These are phyloP conservation scores for Lachnellula arida DNA, from an alignment of 2,329 filamentous ascomycete species.

Conservation along the genomic window DNA sequence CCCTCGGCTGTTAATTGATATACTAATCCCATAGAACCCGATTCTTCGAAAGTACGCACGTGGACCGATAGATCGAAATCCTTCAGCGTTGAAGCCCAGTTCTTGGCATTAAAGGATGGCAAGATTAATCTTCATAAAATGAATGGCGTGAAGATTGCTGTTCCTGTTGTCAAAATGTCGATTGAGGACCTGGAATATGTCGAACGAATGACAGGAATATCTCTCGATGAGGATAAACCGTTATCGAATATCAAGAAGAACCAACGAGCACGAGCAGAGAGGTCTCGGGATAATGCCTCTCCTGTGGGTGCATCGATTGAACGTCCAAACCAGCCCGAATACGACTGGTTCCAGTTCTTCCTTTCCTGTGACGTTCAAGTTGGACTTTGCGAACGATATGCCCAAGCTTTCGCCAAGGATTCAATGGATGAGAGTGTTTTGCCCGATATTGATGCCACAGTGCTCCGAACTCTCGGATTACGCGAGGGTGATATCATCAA, in stretches of 20 bases:
- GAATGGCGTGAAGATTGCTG: constrained; percentile 97
- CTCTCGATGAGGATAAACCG: constrained; percentile 87
- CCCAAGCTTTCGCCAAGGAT: constrained; percentile 81
- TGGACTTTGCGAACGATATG: constrained; percentile 90
- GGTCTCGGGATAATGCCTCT: constrained; percentile 23
- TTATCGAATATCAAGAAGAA: constrained; percentile 70
- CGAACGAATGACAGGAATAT: constrained; percentile 79
- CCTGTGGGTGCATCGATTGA: constrained; percentile 60
- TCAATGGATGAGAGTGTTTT: constrained; percentile 95
- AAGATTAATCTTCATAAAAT: constrained; percentile 98
- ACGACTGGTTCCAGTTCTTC: constrained; percentile 99
- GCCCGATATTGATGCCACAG: constrained; percentile 78
- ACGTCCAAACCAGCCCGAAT: constrained; percentile 61
- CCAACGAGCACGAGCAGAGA: constrained; percentile 26
- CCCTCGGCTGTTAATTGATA: background rate
- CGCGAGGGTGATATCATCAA: constrained; percentile 96
- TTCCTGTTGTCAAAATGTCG: constrained; percentile 94
- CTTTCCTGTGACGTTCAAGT: constrained; percentile 85
- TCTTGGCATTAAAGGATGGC: constrained; percentile 87
- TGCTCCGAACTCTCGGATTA: constrained; percentile 82
- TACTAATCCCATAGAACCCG: constrained; percentile 59
- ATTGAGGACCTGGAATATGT: constrained; percentile 93
- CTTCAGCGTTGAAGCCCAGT: constrained; percentile 96
- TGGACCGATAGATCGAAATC: constrained; percentile 96
- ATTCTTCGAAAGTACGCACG: constrained; percentile 74